Evolutionary conservation across 2,329 filamentous ascomycete genomes (phyloP), one percentile per base, ranked within the genome.

Genomic region (Cyanodermella asteris): DNA sequence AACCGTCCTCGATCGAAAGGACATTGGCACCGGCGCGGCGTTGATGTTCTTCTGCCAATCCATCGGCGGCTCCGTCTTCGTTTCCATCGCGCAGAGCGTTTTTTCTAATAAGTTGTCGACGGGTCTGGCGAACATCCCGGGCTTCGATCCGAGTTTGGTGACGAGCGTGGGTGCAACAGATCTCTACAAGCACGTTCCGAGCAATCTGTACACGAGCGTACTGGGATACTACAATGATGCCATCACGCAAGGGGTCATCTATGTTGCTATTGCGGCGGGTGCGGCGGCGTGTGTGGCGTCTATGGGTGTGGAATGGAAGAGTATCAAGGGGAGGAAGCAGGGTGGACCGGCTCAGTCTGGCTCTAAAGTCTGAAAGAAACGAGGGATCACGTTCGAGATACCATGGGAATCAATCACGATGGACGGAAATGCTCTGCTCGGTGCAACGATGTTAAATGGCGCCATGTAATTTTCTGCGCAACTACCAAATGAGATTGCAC

Each of bases 251-350:
- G n/a, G n/a, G n/a, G 58, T 59, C 1, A 76, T 72, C 38, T 60
- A 64, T 32, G 61, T 75, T 5, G 59, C 55, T 2, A 49, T 71
- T 5, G 56, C 61, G 2, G 47, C 68, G 36, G 52, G 55, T 1
- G 49, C 50, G 6, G 27, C 69, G 6, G 58, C 54, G 4, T 50
- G 72, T 7, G 17, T 71, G 6, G 68, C 64, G 1, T 52, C 58
- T 0, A 36, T 55, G 1, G 47, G 51, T 5, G 57, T 75, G 34
- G 61, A 74, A 46, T 75, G 68, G 67, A 60, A 53, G 41, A 67
- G 52, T 34, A 65, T 75, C 39, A 75, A 73, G 53, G 64, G 62
- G 37, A 49, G 51, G 39, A 41, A 44, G 34, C 31, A 11, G n/a
- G 24, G 14, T 11, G 22, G n/a, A n/a, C n/a, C n/a, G n/a, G n/a